These are phyloP conservation scores for Coemansia sp. DNA, from an alignment of 192 early-diverging fungal species.

Conservation along the genomic window DNA sequence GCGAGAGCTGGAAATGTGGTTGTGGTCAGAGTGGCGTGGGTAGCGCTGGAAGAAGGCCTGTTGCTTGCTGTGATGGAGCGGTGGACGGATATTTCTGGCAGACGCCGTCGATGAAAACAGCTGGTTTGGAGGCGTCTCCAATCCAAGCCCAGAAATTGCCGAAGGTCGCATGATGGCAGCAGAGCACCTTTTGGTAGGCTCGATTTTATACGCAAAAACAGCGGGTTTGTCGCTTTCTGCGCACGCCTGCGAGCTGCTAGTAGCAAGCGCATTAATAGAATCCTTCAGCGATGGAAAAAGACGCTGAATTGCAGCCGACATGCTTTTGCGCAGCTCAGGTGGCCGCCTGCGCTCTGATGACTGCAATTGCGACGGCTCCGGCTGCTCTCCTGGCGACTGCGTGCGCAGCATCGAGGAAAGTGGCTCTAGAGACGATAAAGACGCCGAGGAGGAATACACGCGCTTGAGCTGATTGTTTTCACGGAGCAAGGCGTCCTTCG, in stretches of 20 bases:
- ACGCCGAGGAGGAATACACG: neutral
- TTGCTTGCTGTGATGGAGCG: neutral
- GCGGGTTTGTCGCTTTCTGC: neutral
- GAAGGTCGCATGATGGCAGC: neutral
- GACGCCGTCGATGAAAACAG: neutral
- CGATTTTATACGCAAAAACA: neutral
- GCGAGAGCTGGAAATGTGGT: neutral
- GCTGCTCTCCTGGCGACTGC: slow-evolving; percentile 3
- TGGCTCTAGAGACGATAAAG: too few species aligned
- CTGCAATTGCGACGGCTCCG: neutral
- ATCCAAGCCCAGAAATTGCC: neutral
- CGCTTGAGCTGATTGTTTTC: slow-evolving; percentile 1
- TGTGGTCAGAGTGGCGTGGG: slow-evolving; percentile 1
- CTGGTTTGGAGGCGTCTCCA: neutral
- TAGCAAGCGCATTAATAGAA: slow-evolving; percentile 9
- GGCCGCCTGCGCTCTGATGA: neutral
- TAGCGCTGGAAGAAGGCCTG: neutral
- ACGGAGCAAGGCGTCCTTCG: neutral
- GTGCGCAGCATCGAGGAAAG: neutral
- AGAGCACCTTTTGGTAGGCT: neutral
- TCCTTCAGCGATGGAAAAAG: slow-evolving; percentile 39
- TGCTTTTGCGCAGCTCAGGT: slow-evolving; percentile 20
- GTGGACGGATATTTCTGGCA: slow-evolving; percentile 5
- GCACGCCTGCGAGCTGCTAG: neutral
- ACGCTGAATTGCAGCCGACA: slow-evolving; percentile 31